phyloP scores from a whole-genome alignment of 2,329 filamentous ascomycete species.

The Fusarium miscanthi region DNA sequence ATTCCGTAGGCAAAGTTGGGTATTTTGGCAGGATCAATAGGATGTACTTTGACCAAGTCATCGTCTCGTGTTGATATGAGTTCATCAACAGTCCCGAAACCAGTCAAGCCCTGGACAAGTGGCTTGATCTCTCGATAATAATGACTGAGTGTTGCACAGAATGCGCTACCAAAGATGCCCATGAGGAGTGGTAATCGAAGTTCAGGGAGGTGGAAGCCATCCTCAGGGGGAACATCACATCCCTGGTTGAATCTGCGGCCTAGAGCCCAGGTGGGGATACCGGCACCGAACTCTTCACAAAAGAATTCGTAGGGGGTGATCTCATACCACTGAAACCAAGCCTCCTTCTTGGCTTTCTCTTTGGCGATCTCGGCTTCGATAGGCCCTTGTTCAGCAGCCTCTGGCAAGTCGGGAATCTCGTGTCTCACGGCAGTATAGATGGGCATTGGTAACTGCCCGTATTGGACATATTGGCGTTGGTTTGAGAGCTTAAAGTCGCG shows the following conservation, averaged over 20 bases:
- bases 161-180: constrained; percentile 96
- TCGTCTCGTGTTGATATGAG: constrained; percentile 85
- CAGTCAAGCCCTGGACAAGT: constrained; percentile 77
- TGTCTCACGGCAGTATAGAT: constrained; percentile 97
- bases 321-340: constrained; percentile 99
- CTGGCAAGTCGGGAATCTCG: constrained; percentile 80
- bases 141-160: constrained; percentile 94
- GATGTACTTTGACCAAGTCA: constrained; percentile 90
- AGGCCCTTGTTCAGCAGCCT: constrained; percentile 39
- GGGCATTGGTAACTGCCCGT: constrained; percentile 85
- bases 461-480: constrained; percentile 79
- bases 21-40: constrained; percentile 89
- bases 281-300: constrained; percentile 89
- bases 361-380: constrained; percentile 46
- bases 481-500: constrained; percentile 91
- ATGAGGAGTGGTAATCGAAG: constrained; percentile 84
- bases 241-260: constrained; percentile 85
- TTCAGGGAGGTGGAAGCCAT: constrained; percentile 81
- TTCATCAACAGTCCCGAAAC: constrained; percentile 81
- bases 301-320: constrained; percentile 95
- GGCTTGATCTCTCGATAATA: constrained; percentile 97
- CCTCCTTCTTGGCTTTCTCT: constrained; percentile 69
- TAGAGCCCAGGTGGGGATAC: constrained; percentile 94
- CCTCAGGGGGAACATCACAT: constrained; percentile 61
- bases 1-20: constrained; percentile 91